Conservation (phyloP, 768 basidiomycete genomes). For the Lentinula detonsa region DNA sequence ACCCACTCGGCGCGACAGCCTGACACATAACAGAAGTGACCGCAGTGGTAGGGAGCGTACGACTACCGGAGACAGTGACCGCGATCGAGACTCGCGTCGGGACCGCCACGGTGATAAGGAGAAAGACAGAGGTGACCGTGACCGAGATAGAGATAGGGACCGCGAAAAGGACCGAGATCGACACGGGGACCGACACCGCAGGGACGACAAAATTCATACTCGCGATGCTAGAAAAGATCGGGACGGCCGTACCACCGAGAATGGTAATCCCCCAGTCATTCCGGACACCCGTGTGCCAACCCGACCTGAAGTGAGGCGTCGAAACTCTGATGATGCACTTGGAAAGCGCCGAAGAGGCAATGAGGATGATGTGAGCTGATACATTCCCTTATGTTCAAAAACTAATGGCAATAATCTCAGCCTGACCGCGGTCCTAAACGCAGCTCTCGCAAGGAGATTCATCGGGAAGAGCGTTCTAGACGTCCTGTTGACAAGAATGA, state of each 20-base stretch:
- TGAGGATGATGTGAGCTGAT: conserved; percentile 66
- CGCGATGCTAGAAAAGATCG: conserved; percentile 65
- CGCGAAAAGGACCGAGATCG: conserved; percentile 35
- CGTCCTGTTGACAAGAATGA: conserved; percentile 63
- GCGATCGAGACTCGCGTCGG: conserved; percentile 39
- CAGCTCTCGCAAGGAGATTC: conserved; percentile 71
- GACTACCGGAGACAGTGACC: conserved; percentile 32
- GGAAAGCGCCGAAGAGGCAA: conserved; percentile 65
- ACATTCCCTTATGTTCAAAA: background rate
- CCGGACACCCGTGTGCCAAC: conserved; percentile 53
- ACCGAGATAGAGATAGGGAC: conserved; percentile 38
- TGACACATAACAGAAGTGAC: conserved; percentile 48
- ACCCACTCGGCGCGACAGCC: conserved; percentile 40
- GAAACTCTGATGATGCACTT: conserved; percentile 57
- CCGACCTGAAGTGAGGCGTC: conserved; percentile 58
- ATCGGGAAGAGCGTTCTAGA: conserved; percentile 65
- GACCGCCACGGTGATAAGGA: conserved; percentile 29
- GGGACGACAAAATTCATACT: conserved; percentile 50
- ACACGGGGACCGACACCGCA: conserved; percentile 50
- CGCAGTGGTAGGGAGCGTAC: conserved; percentile 37
- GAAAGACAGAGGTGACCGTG: conserved; percentile 39
- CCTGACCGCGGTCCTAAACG: conserved; percentile 74
- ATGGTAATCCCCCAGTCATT: conserved; percentile 20
- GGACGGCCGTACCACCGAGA: conserved; percentile 32
- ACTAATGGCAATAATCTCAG: conserved; percentile 24